Conservation (phyloP, 495 filamentous ascomycete genomes). For the Aspergillus ellipticus region DNA sequence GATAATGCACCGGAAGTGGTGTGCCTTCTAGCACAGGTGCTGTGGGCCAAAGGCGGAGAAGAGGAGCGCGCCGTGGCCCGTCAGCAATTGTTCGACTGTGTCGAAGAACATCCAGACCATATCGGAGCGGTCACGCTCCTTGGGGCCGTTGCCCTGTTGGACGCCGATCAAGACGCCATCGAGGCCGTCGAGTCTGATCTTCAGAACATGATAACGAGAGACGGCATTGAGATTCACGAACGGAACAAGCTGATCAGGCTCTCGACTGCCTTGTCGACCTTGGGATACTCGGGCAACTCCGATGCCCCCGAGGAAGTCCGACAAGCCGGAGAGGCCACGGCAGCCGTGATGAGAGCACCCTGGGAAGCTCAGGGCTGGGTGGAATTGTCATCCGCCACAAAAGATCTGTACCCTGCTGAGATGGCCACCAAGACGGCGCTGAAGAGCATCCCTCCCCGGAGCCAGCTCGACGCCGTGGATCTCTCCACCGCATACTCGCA, state of each 20-base stretch:
- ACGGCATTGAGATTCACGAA: conserved; percentile 47
- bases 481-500: conserved; percentile 75
- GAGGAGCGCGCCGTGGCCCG: conserved; percentile 71
- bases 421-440: conserved; percentile 81
- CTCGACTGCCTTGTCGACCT: conserved; percentile 50
- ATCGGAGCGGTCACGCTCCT: conserved; percentile 73
- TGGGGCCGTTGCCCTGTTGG: conserved; percentile 77
- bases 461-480: conserved; percentile 62
- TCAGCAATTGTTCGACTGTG: conserved; percentile 73
- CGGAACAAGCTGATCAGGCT: conserved; percentile 54
- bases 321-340: conserved; percentile 54
- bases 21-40: conserved; percentile 81
- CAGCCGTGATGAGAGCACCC: conserved; percentile 74
- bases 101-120: conserved; percentile 69
- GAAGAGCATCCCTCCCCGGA: conserved; percentile 65
- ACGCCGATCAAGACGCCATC: conserved; percentile 69
- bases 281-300: conserved; percentile 34
- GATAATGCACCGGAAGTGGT: conserved; percentile 76
- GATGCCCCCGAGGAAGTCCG: conserved; percentile 33
- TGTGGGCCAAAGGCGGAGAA: conserved; percentile 84
- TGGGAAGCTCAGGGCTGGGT: conserved; percentile 74
- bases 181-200: conserved; percentile 81
- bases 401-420: conserved; percentile 57
- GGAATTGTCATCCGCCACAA: conserved; percentile 57
- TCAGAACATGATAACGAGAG: conserved; percentile 60